Conservation (phyloP, 371 early-diverging fungal species). For the Haplosporangium sp. region DNA sequence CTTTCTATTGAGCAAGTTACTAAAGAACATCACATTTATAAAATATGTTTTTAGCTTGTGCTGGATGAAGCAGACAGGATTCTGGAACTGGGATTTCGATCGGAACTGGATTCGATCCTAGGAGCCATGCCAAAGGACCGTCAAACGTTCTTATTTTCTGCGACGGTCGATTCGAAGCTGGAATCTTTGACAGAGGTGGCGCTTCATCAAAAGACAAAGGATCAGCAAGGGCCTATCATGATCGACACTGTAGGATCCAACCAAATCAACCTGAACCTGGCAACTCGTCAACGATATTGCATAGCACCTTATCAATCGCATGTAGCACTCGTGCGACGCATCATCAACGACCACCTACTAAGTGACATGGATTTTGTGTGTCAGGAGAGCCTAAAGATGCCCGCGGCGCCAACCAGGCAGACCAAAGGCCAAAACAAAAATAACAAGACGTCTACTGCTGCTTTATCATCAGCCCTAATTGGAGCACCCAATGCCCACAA, state of each 20-base stretch:
- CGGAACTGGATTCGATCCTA: conserved; percentile 87
- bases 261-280: conserved; percentile 77
- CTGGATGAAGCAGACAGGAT: conserved; percentile 99
- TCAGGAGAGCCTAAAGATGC: conserved; percentile 23
- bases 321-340: conserved; percentile 69
- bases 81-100: conserved; percentile 97
- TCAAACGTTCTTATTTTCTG: conserved; percentile 98
- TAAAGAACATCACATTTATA: no score
- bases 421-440: neutral
- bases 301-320: conserved; percentile 77
- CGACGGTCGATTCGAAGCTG: conserved; percentile 93
- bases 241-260: conserved; percentile 90
- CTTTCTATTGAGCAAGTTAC: neutral
- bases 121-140: conserved; percentile 81
- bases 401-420: neutral
- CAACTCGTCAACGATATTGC: conserved; percentile 80
- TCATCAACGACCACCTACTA: conserved; percentile 59
- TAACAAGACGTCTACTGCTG: neutral
- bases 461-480: neutral
- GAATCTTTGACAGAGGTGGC: conserved; percentile 76
- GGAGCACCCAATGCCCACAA: conserved; percentile 2
- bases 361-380: conserved; percentile 34
- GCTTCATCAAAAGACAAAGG: conserved; percentile 56
- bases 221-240: conserved; percentile 66
- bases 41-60: conserved; percentile 71